Evolutionary conservation across 2,329 filamentous ascomycete genomes (phyloP), one percentile per base, ranked within the genome.

Genomic region (Lachnellula suecica): DNA sequence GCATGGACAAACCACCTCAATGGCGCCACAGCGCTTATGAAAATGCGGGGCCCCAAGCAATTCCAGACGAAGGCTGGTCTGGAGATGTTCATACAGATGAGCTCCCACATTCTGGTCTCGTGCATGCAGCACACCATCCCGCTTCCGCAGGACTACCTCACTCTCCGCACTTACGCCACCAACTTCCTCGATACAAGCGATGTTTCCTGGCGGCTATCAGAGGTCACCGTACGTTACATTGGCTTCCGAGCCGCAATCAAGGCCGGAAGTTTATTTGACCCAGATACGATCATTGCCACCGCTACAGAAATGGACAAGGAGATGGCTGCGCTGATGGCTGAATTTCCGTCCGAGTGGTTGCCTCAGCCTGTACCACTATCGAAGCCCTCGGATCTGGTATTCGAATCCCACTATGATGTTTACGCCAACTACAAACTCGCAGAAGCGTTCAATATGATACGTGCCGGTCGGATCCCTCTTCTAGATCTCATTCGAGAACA

Each of bases 41-140:
- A 66, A 44, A 68, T 79, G 59, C 72, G 78, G 38, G 78, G 78
- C 17, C 56, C 68, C 6, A 63, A 62, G 4, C 77, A 79, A 54
- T 78, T 80, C 59, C 64, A 62, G 42, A 77, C 74, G 15, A 68
- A 67, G 44, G 74, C 74, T 4, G 76, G 77, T 4, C 66, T 71
- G 27, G 70, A 74, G 51, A 79, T 81, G 76, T 81, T 81, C 58
- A 70, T 74, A 49, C 78, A 79, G 74, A 70, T 80, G 41, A 77
- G 70, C 31, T 72, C 79, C 52, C 74, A 72, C 44, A 72, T 77
- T 29, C 68, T 78, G 49, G 73, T 79, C 57, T 75, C 70, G 57
- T 80, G 78, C 60, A 73, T 79, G 31, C 76, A 79, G 54, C 72
- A 71, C 47, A 72, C 72, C 17, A 63, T 75, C 31, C 73, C 77